Evolutionary conservation across 2,329 filamentous ascomycete species (phyloP), one percentile per base, ranked within the genome.

Genomic region (Trichoderma lentiforme): DNA sequence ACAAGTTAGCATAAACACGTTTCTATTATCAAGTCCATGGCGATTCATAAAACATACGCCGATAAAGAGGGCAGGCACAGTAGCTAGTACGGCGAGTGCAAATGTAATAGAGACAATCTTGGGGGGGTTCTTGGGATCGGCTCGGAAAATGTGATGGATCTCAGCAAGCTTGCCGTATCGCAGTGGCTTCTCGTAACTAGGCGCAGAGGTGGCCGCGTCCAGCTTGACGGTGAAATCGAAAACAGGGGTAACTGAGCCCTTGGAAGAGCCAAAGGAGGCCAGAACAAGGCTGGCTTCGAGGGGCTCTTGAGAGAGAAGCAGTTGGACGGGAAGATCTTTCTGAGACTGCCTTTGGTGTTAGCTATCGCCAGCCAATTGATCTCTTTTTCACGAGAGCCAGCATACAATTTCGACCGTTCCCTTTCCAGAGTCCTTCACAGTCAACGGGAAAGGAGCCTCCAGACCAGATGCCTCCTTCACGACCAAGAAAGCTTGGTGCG

Each of bases 401-500:
- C 91, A 75, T 88, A 98, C 95, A 82, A 99, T 85, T 76, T 97
- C 92, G 36, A 97, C 86, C 70, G 90, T 91, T 26, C 89, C 94
- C 84, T 97, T 97, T 76, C 96, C 96, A 77, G 87, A 94, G 11
- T 96, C 93, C 84, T 97, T 97, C 62, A 97, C 85, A 12, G 84
- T 91, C 77, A 99, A 87, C 1, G 94, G 90, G 78, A 95, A 97
- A 1, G 95, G 94, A 28, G 94, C 91, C 82, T 98, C 95, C 61
- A 99, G 86, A 43, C 93, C 93, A 12, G 90, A 91, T 14, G 86
- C 84, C 76, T 98, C 94, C 77, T 89, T 91, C 72, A 99, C 83
- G 18, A 96, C 87, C 69, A 99, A 86, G 85, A 98, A 98, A 6
- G 94, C 94, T 83, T 99, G 96, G 83, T 99, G 96, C 76, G 96